Conservation (phyloP, 73 alveolate genomes). For the Blepharisma stoltei region DNA sequence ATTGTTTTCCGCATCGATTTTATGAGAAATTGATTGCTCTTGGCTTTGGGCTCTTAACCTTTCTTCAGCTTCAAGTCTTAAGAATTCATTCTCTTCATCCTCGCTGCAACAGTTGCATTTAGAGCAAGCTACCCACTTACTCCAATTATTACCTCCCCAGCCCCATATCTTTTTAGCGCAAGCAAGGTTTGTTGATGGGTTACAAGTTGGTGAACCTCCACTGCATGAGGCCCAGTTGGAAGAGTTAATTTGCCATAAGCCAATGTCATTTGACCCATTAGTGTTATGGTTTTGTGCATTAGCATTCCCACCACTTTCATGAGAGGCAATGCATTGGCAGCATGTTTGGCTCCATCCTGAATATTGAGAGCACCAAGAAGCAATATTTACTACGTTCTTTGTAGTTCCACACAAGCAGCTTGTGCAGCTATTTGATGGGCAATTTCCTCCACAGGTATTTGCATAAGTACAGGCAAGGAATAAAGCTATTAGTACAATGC, state of each 20-base stretch:
- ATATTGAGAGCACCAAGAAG: constrained; percentile 37
- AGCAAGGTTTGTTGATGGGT: constrained; percentile 28
- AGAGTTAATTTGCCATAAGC: constrained; percentile 50
- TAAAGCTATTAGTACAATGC: too few species aligned
- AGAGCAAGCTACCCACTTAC: constrained; percentile 49
- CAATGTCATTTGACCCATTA: constrained; percentile 44
- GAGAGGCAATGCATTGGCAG: constrained; percentile 48
- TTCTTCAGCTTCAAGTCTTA: too few species aligned
- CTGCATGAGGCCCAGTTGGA: constrained; percentile 51
- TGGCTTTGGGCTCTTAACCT: too few species aligned
- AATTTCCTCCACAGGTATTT: constrained; percentile 57
- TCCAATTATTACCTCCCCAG: constrained; percentile 62
- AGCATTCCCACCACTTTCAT: constrained; percentile 53
- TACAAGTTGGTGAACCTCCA: constrained; percentile 56
- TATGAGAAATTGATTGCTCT: too few species aligned
- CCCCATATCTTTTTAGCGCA: constrained; percentile 51
- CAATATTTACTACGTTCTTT: not conserved
- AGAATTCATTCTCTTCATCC: too few species aligned
- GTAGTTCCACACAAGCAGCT: constrained; percentile 42
- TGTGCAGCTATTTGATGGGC: constrained; percentile 46
- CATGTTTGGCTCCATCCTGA: constrained; percentile 50
- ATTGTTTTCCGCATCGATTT: too few species aligned
- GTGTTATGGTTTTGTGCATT: constrained; percentile 38
- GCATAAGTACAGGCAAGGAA: not conserved
- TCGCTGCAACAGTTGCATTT: constrained; percentile 36